These are phyloP conservation scores for Scleromitrula shiraiana DNA, from an alignment of 2,329 filamentous ascomycete species.

Conservation along the genomic window DNA sequence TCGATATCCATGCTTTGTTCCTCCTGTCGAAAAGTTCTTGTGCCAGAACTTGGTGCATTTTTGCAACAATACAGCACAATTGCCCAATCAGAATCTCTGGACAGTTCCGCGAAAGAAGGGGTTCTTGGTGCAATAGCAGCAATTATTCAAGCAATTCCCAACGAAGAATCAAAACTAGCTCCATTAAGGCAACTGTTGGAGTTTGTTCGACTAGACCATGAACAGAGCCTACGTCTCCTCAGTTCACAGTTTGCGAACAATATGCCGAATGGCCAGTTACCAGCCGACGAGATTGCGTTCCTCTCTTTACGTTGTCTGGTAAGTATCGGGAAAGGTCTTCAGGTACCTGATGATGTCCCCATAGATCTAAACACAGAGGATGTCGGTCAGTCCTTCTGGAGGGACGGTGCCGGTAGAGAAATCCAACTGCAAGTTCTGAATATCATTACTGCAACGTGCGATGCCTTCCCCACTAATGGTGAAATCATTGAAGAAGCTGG, in stretches of 20 bases:
- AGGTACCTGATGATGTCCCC: constrained; percentile 56
- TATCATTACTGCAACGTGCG: constrained; percentile 41
- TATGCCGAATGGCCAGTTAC: background rate
- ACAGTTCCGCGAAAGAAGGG: constrained; percentile 63
- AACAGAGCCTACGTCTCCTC: constrained; percentile 29
- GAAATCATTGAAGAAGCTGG: constrained; percentile 69
- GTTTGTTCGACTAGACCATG: constrained; percentile 56
- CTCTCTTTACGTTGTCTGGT: constrained; percentile 57
- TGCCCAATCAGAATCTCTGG: constrained; percentile 48
- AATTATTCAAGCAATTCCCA: constrained; percentile 63
- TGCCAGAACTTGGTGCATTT: constrained; percentile 59
- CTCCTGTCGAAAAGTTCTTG: constrained; percentile 63
- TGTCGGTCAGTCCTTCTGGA: constrained; percentile 38
- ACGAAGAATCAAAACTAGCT: constrained; percentile 44
- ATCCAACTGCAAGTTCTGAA: constrained; percentile 44
- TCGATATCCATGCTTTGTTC: constrained; percentile 69
- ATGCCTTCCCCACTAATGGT: constrained; percentile 48
- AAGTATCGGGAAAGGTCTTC: constrained; percentile 64
- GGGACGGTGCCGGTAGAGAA: constrained; percentile 36
- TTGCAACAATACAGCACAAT: constrained; percentile 64
- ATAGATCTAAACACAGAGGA: constrained; percentile 56
- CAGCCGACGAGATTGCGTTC: constrained; percentile 31
- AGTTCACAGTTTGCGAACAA: background rate
- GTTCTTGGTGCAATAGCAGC: constrained; percentile 67
- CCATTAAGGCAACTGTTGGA: constrained; percentile 51